These are phyloP conservation scores for Dactylellina cionopaga DNA, from an alignment of 2,329 filamentous ascomycete species.

Conservation along the genomic window DNA sequence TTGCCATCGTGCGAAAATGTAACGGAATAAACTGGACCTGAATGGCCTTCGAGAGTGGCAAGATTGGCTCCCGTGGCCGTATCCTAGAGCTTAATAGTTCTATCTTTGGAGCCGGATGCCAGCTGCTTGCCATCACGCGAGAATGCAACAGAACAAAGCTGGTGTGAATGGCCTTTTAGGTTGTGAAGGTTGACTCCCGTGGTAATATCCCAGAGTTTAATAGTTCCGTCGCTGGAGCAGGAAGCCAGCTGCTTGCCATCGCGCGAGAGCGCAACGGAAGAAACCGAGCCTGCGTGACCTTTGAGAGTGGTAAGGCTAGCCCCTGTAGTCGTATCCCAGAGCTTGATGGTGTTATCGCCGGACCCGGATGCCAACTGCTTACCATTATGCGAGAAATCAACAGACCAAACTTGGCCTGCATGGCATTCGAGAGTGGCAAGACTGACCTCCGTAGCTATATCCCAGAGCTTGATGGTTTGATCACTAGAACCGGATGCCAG, in stretches of 20 bases:
- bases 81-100: slow-evolving; percentile 73
- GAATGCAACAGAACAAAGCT: slow-evolving; percentile 5
- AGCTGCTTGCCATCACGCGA: slow-evolving; percentile 70
- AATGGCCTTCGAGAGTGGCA: not conserved
- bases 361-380: not conserved
- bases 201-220: slow-evolving; percentile 69
- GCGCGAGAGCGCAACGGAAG: slow-evolving; percentile 1
- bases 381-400: not conserved
- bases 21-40: not conserved
- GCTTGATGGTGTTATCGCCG: not conserved
- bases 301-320: not conserved
- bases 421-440: too few relatives aligned
- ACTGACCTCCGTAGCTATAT: not conserved
- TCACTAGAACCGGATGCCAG: not conserved
- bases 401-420: not conserved
- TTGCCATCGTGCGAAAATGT: too few relatives aligned
- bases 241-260: slow-evolving; percentile 17
- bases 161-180: slow-evolving; percentile 55
- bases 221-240: slow-evolving; percentile 83
- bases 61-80: not conserved
- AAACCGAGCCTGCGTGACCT: not conserved
- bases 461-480: not conserved
- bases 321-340: not conserved
- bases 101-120: slow-evolving; percentile 80
- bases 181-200: slow-evolving; percentile 1